phyloP scores from a whole-genome alignment of 352 stramenopile genomes.

The Thalassiosira oceanica region DNA sequence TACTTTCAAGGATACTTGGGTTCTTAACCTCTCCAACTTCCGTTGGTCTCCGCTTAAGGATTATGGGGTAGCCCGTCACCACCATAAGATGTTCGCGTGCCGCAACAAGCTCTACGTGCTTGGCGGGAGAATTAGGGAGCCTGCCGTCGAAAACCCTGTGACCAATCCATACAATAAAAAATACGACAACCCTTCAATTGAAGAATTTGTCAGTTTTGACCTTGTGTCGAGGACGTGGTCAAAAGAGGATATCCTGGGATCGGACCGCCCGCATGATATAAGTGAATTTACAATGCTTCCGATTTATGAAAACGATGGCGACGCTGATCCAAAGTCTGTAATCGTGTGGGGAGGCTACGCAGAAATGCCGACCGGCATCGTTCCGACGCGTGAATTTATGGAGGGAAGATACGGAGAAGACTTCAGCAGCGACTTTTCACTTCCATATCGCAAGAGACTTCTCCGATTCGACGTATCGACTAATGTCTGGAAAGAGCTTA shows the following conservation, averaged over 20 bases:
- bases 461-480: too few species aligned
- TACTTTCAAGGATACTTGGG: constrained; percentile 12
- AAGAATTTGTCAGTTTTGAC: constrained; percentile 25
- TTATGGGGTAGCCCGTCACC: constrained; percentile 2
- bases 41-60: constrained; percentile 22
- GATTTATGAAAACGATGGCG: constrained; percentile 14
- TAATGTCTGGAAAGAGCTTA: too few species aligned
- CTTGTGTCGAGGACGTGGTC: constrained; percentile 8
- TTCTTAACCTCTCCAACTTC: constrained; percentile 13
- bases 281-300: constrained; percentile 23
- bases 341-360: constrained; percentile 26
- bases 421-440: too few species aligned
- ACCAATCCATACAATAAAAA: neutral
- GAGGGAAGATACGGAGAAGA: neutral
- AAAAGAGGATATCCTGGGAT: constrained; percentile 4
- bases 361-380: too few species aligned
- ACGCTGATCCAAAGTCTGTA: constrained; percentile 9
- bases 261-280: constrained; percentile 9
- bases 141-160: neutral
- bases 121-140: constrained; percentile 1
- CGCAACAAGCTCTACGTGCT: constrained; percentile 26
- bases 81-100: constrained; percentile 22
- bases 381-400: too few species aligned
- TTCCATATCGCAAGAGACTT: too few species aligned
- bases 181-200: constrained; percentile 23